phyloP scores from a whole-genome alignment of 768 basidiomycete genomes.

The Butyriboletus loyo region DNA sequence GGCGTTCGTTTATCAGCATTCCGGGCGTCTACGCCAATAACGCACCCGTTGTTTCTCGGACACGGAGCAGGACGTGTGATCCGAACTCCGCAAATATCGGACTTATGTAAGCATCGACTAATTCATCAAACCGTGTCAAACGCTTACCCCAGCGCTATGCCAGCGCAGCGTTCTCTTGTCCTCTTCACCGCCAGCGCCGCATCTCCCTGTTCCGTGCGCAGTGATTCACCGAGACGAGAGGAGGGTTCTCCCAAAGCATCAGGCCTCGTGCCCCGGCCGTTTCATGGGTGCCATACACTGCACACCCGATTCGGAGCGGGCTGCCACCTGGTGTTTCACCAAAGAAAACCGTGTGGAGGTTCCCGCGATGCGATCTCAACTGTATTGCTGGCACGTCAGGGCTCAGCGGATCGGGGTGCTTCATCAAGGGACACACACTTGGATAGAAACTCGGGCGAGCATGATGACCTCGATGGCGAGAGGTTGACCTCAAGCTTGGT shows the following conservation, averaged over 20 bases:
- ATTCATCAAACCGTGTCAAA: slow-evolving; percentile 5
- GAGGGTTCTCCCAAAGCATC: slow-evolving; percentile 1
- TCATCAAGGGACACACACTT: slow-evolving; percentile 8
- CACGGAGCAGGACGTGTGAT: slow-evolving; percentile 21
- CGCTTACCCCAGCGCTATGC: no score
- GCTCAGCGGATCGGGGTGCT: slow-evolving; percentile 10
- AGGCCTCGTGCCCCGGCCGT: slow-evolving; percentile 3
- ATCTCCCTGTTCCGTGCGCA: background rate
- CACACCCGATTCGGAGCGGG: slow-evolving; percentile 4
- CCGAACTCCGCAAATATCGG: slow-evolving; percentile 29
- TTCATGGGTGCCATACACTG: background rate
- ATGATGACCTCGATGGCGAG: slow-evolving; percentile 37
- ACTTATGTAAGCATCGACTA: slow-evolving; percentile 16
- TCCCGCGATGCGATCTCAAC: background rate
- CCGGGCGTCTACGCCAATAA: slow-evolving; percentile 16
- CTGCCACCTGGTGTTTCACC: slow-evolving; percentile 12
- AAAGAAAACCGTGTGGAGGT: slow-evolving; percentile 2
- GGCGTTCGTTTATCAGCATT: slow-evolving; percentile 34
- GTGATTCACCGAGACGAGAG: background rate
- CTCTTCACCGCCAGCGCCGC: background rate
- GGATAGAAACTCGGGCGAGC: slow-evolving; percentile 6
- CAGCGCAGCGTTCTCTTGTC: no score
- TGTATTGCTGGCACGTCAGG: background rate
- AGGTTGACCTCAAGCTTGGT: slow-evolving; percentile 29
- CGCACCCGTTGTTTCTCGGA: slow-evolving; percentile 13